Evolutionary conservation across 164 flowering plant genomes (phyloP), one percentile per base, ranked within the genome.

Genomic region (Cinnamomum micranthum): DNA sequence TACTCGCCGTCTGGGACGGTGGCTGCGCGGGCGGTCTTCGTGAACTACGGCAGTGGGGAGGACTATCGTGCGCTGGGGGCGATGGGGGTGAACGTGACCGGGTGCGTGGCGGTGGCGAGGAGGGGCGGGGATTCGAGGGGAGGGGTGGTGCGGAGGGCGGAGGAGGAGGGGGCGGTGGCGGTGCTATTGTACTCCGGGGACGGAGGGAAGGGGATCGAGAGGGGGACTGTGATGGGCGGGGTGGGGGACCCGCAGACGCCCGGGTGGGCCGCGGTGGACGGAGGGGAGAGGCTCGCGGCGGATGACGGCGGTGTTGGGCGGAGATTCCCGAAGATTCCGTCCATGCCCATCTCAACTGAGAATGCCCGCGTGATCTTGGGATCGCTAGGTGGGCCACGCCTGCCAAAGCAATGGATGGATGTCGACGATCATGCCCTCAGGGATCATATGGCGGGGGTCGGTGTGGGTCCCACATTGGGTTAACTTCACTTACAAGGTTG

Each of bases 221-320:
- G 98, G 73, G 97, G 98, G 85, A 91, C 92, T 2, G 98, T 89
- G 62, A 84, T 86, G 90, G 83, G 77, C 47, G 93, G 92, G 0
- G n/a, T 90, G 51, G 99, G 99, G 81, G 99, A 95, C 86, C 98
- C 98, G 24, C 81, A 87, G 20, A 91, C 85, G 23, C 98, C 98
- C 0, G 98, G 97, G 20, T 95, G 97, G 97, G 90, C 85, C 4
- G 89, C 82, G n/a, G 82, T 78, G 24, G 82, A 77, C 7, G 92
- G 85, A n/a, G 93, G 91, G 0, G 98, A 93, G 87, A 86, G 79
- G 66, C 75, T 93, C 73, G 81, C 76, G 13, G n/a, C 73, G 77
- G 84, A 79, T 50, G 92, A 89, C 25, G 65, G 47, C n/a, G 79
- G 80, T 77, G 95, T 89, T 62, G 65, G 12, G 51, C 65, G 71